These are phyloP conservation scores for Colletotrichum navitas DNA, from an alignment of 2,329 filamentous ascomycete species.

Conservation along the genomic window DNA sequence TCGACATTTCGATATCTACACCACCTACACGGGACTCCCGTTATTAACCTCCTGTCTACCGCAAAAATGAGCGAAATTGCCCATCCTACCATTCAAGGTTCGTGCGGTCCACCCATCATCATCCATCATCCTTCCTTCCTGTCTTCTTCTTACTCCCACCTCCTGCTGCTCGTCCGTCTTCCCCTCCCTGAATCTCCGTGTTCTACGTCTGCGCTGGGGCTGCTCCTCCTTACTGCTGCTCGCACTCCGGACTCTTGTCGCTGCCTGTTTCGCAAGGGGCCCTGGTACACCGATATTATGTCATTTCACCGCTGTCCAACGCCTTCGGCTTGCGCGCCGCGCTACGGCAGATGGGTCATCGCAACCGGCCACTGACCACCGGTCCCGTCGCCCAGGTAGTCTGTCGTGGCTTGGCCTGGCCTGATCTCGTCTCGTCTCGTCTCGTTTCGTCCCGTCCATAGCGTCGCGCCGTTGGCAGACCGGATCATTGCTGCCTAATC, in stretches of 20 bases:
- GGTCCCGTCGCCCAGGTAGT: slow-evolving; percentile 1
- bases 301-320: slow-evolving; percentile 23
- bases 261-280: slow-evolving; percentile 10
- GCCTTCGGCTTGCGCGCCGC: slow-evolving; percentile 5
- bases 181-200: neutral
- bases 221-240: neutral
- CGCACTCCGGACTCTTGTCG: slow-evolving; percentile 1
- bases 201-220: neutral
- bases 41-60: slow-evolving; percentile 31
- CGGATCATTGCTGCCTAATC: neutral
- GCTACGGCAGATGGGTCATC: slow-evolving; percentile 6
- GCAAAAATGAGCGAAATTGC: slow-evolving; percentile 66
- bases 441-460: slow-evolving; percentile 1
- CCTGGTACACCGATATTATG: slow-evolving; percentile 8
- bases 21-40: slow-evolving; percentile 20
- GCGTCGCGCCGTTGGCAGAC: slow-evolving; percentile 11
- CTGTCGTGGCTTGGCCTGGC: neutral
- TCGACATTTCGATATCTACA: slow-evolving; percentile 37
- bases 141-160: neutral
- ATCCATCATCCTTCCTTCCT: slow-evolving; percentile 9
- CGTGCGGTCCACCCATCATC: slow-evolving; percentile 46
- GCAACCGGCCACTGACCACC: slow-evolving; percentile 10
- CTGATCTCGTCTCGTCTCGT: neutral
- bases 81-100: slow-evolving; percentile 71
- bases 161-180: neutral